phyloP scores from a whole-genome alignment of 106 monocot genomes.

The Dactylorhiza incarnata region DNA sequence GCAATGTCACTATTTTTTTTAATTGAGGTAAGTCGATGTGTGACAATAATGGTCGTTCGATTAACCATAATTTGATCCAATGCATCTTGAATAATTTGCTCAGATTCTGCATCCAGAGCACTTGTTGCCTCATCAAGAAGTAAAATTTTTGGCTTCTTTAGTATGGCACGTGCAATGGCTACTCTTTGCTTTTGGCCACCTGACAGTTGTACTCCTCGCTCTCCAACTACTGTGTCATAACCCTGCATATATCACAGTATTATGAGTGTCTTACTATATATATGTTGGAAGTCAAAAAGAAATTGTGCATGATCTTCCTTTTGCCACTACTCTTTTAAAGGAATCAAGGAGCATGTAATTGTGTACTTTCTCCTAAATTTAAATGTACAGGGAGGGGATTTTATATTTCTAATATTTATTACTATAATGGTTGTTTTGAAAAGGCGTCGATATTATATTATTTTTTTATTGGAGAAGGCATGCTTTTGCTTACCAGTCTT shows the following conservation, averaged over 20 bases:
- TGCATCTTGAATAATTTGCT: neutral
- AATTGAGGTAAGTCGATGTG: neutral
- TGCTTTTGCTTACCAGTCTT: neutral
- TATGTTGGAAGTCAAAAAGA: neutral
- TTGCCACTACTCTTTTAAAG: neutral
- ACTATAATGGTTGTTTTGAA: neutral
- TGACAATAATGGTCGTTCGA: neutral
- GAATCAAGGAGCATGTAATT: neutral
- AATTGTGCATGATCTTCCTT: neutral
- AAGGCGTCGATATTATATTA: neutral
- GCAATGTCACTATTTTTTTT: neutral
- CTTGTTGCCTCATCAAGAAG: constrained; percentile 5
- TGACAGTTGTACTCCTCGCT: neutral
- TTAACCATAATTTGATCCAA: constrained; percentile 3
- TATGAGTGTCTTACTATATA: neutral
- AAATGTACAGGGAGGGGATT: neutral
- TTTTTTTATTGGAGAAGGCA: neutral
- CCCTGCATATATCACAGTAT: neutral
- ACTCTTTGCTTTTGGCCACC: neutral
- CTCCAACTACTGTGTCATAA: constrained; percentile 2
- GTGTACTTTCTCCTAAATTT: neutral
- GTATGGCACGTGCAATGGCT: constrained; percentile 2
- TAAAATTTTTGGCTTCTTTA: constrained; percentile 3
- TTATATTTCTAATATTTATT: neutral
- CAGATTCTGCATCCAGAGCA: constrained; percentile 4